Evolutionary conservation across 352 stramenopile genomes (phyloP), one percentile per base, ranked within the genome.

Genomic region (Phytophthora kernoviae): DNA sequence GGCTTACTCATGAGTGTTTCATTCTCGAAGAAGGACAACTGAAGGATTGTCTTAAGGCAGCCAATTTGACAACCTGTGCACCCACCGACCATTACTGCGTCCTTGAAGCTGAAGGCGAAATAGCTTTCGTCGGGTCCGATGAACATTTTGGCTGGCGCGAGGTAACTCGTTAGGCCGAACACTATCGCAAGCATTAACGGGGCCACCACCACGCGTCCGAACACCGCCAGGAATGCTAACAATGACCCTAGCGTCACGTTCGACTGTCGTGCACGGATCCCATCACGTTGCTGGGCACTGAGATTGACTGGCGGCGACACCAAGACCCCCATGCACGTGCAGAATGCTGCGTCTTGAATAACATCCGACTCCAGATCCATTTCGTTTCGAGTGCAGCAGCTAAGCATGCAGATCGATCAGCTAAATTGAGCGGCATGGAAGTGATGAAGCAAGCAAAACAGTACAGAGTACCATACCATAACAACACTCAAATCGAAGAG

Each of bases 1-100:
- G 51, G 58, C 18, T 67, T 67, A 22, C 46, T 67, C 51, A 67
- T 58, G 6, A 67, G 27, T 11, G 45, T 44, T 2, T 36, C 7
- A 6, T 32, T 34, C 2, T 22, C 58, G 39, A 67, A 67, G 10
- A 21, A 30, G 20, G 55, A 49, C 32, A 62, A 20, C 18, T 62
- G 59, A 14, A 60, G 39, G 20, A 62, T 22, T 15, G 45, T 43
- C 12, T 51, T 58, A 5, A 42, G 39, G 24, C 48, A 65, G 26
- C 57, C 57, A 36, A 65, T 53, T 10, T 51, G 34, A 18, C 57
- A 68, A 7, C 44, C 47, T 11, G 40, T 40, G 21, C 57, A 65
- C 11, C 41, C 32, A 14, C 57, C 57, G 15, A 54, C 33, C 56
- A 65, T 58, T 10, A 65, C 56, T 1, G 56, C 56, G 33, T 58